Evolutionary conservation across 2,329 filamentous ascomycete species (phyloP).

Genomic region (Fusarium sp.): DNA sequence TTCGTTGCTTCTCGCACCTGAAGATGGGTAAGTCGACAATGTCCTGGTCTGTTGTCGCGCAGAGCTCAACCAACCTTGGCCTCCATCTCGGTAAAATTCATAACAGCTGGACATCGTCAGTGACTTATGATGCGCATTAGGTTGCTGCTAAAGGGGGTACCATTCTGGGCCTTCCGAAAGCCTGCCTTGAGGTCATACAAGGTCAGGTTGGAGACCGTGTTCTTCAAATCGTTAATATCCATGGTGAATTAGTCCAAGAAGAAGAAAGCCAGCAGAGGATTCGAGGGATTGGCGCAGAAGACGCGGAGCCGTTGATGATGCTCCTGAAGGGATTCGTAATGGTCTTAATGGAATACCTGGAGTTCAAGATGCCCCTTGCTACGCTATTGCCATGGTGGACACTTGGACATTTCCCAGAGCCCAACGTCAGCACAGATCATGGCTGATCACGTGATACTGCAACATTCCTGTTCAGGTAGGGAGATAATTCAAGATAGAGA

Average conservation of each 20-base stretch:
- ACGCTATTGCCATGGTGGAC: conserved; percentile 41
- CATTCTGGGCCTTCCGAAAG: conserved; percentile 96
- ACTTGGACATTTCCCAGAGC: conserved; percentile 42
- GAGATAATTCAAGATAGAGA: no score
- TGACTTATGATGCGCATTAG: conserved; percentile 21
- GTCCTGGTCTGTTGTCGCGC: conserved; percentile 1
- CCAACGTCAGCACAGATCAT: conserved; percentile 36
- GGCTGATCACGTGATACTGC: conserved; percentile 13
- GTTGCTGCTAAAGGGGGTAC: conserved; percentile 56
- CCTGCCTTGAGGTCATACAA: conserved; percentile 96
- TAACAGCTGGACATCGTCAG: conserved; percentile 74
- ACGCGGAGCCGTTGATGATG: conserved; percentile 22
- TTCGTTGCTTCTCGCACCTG: conserved; percentile 98
- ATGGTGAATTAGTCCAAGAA: conserved; percentile 58
- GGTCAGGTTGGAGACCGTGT: conserved; percentile 88
- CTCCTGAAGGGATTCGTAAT: conserved; percentile 17
- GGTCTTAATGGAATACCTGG: conserved; percentile 8
- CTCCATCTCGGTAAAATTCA: conserved; percentile 98
- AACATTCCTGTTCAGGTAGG: no score
- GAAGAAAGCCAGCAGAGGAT: conserved; percentile 7
- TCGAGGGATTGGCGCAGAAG: neutral
- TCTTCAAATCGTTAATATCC: conserved; percentile 87
- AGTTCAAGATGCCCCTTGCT: conserved; percentile 39
- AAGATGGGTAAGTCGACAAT: conserved; percentile 24
- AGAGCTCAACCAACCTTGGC: conserved; percentile 59